Conservation (phyloP, 73 alveolate genomes). For the Paramecium bursaria region DNA sequence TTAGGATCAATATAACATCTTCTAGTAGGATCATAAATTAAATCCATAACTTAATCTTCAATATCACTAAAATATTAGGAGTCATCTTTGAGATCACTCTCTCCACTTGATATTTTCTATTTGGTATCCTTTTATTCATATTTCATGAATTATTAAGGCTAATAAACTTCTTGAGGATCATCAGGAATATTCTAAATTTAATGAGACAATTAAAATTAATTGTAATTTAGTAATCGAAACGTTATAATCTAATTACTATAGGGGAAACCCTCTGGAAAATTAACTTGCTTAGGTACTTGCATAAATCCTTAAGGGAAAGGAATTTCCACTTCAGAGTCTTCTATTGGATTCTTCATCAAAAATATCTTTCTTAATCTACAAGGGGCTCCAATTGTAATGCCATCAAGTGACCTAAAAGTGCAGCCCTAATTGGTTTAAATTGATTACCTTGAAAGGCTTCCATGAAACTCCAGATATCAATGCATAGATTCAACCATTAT, state of each 20-base stretch:
- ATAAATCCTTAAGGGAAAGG: slow-evolving; percentile 11
- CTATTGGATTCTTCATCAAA: slow-evolving; percentile 65
- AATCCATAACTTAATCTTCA: slow-evolving; percentile 3
- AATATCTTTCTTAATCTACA: slow-evolving; percentile 63
- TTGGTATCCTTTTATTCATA: slow-evolving; percentile 5
- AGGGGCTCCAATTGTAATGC: slow-evolving; percentile 64
- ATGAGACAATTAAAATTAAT: slow-evolving; percentile 9
- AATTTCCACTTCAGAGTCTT: slow-evolving; percentile 30
- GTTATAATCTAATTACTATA: slow-evolving; percentile 53
- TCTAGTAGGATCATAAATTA: slow-evolving; percentile 25
- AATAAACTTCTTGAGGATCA: background rate
- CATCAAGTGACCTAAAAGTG: slow-evolving; percentile 65
- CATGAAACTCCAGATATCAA: slow-evolving; percentile 70
- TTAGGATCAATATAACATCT: slow-evolving; percentile 56
- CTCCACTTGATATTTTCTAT: slow-evolving; percentile 13
- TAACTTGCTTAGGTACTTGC: slow-evolving; percentile 59
- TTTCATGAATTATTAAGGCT: slow-evolving; percentile 19
- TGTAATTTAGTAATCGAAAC: slow-evolving; percentile 19
- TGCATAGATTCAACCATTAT: slow-evolving; percentile 64
- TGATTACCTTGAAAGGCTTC: slow-evolving; percentile 58
- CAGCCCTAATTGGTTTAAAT: background rate
- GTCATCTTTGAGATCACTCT: no score
- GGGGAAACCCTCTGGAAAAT: slow-evolving; percentile 62
- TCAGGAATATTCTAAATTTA: background rate
- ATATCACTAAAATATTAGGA: no score